A percentile compares a stretch with the other conserved stretches of the same genome.
These are phyloP conservation scores for Crotalaria pallida DNA, from an alignment of 306 rosid genomes.

Conservation along the genomic window DNA sequence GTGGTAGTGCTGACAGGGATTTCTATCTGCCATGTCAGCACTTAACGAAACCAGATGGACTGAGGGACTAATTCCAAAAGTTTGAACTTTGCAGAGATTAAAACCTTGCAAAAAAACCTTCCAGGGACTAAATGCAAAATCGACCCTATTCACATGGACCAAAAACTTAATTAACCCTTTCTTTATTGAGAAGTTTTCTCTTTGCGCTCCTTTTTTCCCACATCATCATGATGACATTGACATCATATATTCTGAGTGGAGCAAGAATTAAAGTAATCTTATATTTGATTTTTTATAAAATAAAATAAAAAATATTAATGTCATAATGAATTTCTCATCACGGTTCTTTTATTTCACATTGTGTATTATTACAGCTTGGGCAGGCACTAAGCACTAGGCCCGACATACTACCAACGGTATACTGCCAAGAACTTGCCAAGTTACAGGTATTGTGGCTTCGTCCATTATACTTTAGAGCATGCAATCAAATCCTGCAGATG, in stretches of 20 bases:
- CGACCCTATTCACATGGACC: too few relatives aligned
- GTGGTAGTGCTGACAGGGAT: too few relatives aligned
- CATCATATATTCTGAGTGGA: not conserved
- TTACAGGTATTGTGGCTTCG: conserved; percentile 60
- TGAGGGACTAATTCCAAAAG: too few relatives aligned
- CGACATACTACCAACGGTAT: conserved; percentile 71
- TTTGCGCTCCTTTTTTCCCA: not conserved
- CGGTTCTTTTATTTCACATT: conserved; percentile 18
- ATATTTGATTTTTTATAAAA: not conserved
- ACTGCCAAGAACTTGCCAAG: conserved; percentile 87
- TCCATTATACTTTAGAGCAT: conserved; percentile 16
- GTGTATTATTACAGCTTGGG: conserved; percentile 71
- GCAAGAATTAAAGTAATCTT: not conserved
- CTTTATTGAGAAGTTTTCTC: not conserved
- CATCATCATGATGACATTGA: not conserved
- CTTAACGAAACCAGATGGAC: too few relatives aligned
- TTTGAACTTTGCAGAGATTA: too few relatives aligned
- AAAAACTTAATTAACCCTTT: too few relatives aligned
- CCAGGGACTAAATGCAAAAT: too few relatives aligned
- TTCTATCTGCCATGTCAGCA: too few relatives aligned
- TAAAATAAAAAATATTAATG: not conserved
- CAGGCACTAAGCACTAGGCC: conserved; percentile 98
- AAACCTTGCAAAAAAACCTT: too few relatives aligned
- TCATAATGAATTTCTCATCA: not conserved
- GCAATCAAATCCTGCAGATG: conserved; percentile 21